Evolutionary conservation across 805 yeast genomes (phyloP), one percentile per base, ranked within the genome.

Genomic region (Saturnispora mendoncae): DNA sequence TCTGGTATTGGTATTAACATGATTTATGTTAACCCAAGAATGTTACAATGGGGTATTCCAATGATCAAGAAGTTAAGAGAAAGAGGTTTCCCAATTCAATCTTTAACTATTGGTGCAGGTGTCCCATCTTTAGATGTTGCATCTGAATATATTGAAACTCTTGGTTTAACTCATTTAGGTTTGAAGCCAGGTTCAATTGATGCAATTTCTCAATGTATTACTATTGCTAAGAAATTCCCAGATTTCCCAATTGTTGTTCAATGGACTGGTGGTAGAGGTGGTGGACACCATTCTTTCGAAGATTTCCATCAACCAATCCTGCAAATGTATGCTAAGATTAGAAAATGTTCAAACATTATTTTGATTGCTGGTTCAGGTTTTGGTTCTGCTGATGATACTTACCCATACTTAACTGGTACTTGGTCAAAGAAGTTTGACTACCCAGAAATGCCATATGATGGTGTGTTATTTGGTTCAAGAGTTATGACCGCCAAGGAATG

Each of bases 181-280:
- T 78, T 92, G 71, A 92, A 92, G 69, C 99, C 99, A 47, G 99
- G 99, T 60, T 86, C 97, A 20, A 74, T 87, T 43, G 98, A 92
- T 53, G 82, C 97, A 33, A 86, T 92, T 57, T 71, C 78, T 50
- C 90, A 84, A 63, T 84, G 79, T 52, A 79, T 92, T 54, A 67
- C 81, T 47, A 92, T 92, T 59, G 98, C 99, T 42, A 85, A 84
- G 60, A 88, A 94, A 38, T 94, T 88, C 67, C 98, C 98, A 51
- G 68, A 64, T 49, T 92, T 92, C 88, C 99, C 98, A 50, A 86
- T 92, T 57, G 90, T 92, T 42, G 69, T 92, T 55, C 98, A 92
- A 72, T 92, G 99, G 99, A 92, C 99, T 46, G 98, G 97, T 75
- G 99, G 99, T 66, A 88, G 99, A 76, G 99, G 97, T 70, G 99